Evolutionary conservation across 306 rosid species (phyloP), one percentile per base, ranked within the genome.

Genomic region (Prunus davidiana): DNA sequence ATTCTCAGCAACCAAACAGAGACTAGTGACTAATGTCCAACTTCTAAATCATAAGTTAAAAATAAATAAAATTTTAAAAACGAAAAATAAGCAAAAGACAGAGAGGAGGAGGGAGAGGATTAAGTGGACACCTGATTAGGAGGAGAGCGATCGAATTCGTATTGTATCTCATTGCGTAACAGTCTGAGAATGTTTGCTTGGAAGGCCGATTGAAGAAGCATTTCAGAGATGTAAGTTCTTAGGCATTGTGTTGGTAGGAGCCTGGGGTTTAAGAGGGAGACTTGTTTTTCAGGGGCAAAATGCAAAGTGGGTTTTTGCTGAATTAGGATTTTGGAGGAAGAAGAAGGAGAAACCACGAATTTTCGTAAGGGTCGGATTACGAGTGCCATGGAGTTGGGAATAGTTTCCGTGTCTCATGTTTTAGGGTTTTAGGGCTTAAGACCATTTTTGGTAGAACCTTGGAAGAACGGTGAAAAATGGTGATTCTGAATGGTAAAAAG

Each of bases 121-220:
- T 3, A 73, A 28, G 18, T 52, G 6, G 73, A 19, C 19, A 89
- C 92, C 84, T 81, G 69, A 49, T 65, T 45, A 63, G 85, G 82
- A 84, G 97, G 84, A 76, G 82, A 81, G 57, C 87, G 68, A 71
- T 90, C 91, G 41, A 92, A 86, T 82, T 90, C 97, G 72, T 83
- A 89, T 64, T 85, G 82, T 58, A 95, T 90, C 81, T 95, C 99
- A 41, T 57, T 80, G 43, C 93, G 92, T 20, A 95, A 88, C 68
- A 90, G 86, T 83, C 93, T 88, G 68, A 81, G 78, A 74, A 95
- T 83, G 85, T 80, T 87, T 6, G 84, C 96, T 51, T 95, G 90
- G 79, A 90, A 91, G 64, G 97, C 92, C 18, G 83, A 84, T 79
- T 86, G 38, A 32, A 32, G 89, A 68, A 90, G 92, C 96, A 89